Conservation (phyloP, 352 stramenopile species). For the Lagenidium giganteum region DNA sequence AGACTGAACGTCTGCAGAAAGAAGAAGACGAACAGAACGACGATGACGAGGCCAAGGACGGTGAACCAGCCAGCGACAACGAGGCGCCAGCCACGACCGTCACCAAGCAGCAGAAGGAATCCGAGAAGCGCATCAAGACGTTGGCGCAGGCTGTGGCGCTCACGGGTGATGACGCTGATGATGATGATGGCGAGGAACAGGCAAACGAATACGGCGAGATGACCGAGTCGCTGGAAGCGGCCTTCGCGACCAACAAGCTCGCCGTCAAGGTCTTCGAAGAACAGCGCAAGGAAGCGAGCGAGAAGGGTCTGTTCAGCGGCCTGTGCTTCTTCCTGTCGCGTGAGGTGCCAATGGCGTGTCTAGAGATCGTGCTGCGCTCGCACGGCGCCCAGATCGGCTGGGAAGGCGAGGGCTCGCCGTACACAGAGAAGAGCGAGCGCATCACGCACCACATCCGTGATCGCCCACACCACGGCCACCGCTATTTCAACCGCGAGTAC, state of each 20-base stretch:
- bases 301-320: conserved; percentile 76
- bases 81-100: conserved; percentile 24
- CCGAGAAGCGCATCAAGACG: conserved; percentile 82
- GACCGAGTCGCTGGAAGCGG: conserved; percentile 88
- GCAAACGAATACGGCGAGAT: conserved; percentile 73
- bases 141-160: conserved; percentile 33
- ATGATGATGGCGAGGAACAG: conserved; percentile 77
- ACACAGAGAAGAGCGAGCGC: conserved; percentile 81
- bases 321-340: conserved; percentile 92
- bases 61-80: conserved; percentile 22
- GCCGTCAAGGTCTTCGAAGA: conserved; percentile 75
- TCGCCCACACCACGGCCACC: conserved; percentile 86
- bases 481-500: conserved; percentile 93
- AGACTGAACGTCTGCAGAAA: conserved; percentile 55
- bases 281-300: conserved; percentile 71
- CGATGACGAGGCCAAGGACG: conserved; percentile 21
- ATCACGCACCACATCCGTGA: conserved; percentile 99
- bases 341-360: conserved; percentile 91
- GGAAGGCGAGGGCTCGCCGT: conserved; percentile 92
- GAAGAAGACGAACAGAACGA: conserved; percentile 23
- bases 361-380: conserved; percentile 95
- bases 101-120: conserved; percentile 84
- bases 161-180: conserved; percentile 40
- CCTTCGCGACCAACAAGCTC: conserved; percentile 78
- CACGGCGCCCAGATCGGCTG: conserved; percentile 95